These are phyloP conservation scores for Melaleuca quinquenervia DNA, from an alignment of 345 rosid genomes.

Conservation along the genomic window DNA sequence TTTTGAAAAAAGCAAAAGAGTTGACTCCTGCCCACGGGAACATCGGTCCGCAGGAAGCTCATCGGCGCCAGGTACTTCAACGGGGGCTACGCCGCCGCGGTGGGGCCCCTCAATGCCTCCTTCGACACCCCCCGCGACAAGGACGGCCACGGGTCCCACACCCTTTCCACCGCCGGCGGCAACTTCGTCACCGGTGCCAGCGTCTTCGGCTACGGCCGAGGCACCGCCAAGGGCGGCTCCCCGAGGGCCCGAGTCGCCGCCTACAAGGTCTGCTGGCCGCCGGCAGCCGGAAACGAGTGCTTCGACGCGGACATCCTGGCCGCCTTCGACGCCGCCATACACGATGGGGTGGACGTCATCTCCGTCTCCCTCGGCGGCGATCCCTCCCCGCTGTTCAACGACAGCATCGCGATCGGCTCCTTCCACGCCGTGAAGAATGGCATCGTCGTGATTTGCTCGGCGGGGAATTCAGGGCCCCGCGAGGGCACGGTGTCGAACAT, in stretches of 20 bases:
- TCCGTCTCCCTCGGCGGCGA: conserved; percentile 62
- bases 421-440: conserved; percentile 66
- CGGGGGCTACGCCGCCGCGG: conserved; percentile 33
- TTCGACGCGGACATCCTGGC: conserved; percentile 66
- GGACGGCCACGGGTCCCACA: conserved; percentile 85
- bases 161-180: conserved; percentile 81
- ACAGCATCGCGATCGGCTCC: conserved; percentile 60
- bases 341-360: conserved; percentile 68
- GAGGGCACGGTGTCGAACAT: conserved; percentile 51
- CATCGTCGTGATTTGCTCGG: conserved; percentile 56
- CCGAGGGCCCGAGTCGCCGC: conserved; percentile 79
- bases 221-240: conserved; percentile 80
- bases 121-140: conserved; percentile 57
- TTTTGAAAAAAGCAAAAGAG: not conserved
- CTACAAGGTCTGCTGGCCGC: conserved; percentile 80
- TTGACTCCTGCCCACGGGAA: not conserved
- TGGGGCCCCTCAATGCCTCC: conserved; percentile 32
- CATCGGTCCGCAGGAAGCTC: conserved; percentile 41
- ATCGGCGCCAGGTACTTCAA: conserved; percentile 56
- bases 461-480: conserved; percentile 75
- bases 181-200: conserved; percentile 40
- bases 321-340: conserved; percentile 62
- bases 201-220: conserved; percentile 43
- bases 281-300: conserved; percentile 31
- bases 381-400: conserved; percentile 30